These are phyloP conservation scores for Penicillium desertorum DNA, from an alignment of 495 filamentous ascomycete genomes.

Conservation along the genomic window DNA sequence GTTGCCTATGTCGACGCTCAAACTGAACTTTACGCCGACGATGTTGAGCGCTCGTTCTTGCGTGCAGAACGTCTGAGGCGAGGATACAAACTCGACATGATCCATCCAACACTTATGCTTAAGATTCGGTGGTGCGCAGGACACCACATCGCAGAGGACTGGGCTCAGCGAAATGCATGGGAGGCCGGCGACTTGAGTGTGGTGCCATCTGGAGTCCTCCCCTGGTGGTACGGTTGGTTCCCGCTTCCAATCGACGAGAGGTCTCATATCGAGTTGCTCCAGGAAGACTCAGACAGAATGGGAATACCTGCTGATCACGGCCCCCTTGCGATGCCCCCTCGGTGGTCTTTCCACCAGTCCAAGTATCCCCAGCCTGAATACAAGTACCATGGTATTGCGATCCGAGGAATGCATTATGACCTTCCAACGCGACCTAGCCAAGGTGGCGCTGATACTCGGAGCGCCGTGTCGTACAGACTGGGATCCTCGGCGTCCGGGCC, in stretches of 20 bases:
- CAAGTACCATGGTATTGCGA: not conserved
- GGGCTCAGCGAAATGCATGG: constrained; percentile 1
- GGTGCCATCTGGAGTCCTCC: constrained; percentile 5
- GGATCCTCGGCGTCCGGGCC: constrained; percentile 18
- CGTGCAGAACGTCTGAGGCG: not conserved
- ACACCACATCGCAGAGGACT: not conserved
- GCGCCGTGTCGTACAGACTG: not conserved
- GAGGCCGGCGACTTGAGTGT: not conserved
- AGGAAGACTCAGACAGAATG: constrained; percentile 2
- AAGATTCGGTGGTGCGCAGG: constrained; percentile 1
- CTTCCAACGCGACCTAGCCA: not conserved
- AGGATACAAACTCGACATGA: constrained; percentile 1
- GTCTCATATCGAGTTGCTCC: constrained; percentile 4
- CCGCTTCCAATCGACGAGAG: constrained; percentile 1
- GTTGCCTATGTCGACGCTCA: not conserved
- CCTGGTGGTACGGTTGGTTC: constrained; percentile 9
- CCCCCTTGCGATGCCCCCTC: not conserved
- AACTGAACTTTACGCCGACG: not conserved
- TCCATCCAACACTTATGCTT: not conserved
- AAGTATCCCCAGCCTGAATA: not conserved
- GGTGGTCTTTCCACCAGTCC: constrained; percentile 5
- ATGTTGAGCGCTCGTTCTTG: not conserved
- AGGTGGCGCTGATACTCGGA: constrained; percentile 19
- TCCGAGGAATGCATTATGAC: not conserved
- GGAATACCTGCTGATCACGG: constrained; percentile 7